Base-by-base conservation (phyloP, 345 rosid species). In the Aethionema arabicum region DNA sequence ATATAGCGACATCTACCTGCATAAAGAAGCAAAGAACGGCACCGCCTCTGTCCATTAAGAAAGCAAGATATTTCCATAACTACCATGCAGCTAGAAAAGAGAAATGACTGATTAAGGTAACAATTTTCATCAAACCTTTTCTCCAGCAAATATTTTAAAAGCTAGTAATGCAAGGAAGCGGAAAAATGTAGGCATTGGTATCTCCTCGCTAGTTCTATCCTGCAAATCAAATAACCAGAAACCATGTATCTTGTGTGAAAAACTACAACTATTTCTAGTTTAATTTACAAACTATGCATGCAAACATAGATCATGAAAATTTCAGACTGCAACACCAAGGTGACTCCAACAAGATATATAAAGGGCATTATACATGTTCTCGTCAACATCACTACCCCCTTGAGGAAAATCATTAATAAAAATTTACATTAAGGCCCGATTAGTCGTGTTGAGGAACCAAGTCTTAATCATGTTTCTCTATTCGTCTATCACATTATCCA, bases 91-190 rank as follows among this genome's bases (percentile, higher is more conserved):
- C 60, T 57, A 30, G 2, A 35, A 29, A 38, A 6, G 57, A 16
- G 29, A 8, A 32, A 27, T 10, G 7, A 7, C 13, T 6, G 56
- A 29, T 3, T 29, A 35, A 56, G 56, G 47, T 53, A 41, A 41
- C 54, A 15, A 40, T 13, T 48, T 47, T 32, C 5, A 61, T 46
- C 62, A 68, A 73, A 93, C 99, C 96, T 93, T 74, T 80, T 93
- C 99, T 13, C 82, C 89, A 4, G 91, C 80, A 79, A 93, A 93
- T 61, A 93, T 90, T 79, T 87, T 93, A 68, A 93, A 90, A 66
- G 96, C 99, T 50, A 93, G 95, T 61, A 93, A 74, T 5, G 97
- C 86, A 76, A 90, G 88, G 75, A 93, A 90, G 56, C 95, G 96
- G 70, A 90, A 93, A 73, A 72, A 90, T 15, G 88, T 76, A 65